Percentiles rank a stretch among this genome's conserved stretches.
Evolutionary conservation across 176 grass and related monocot genomes (phyloP).

Genomic region (Paspalum notatum): DNA sequence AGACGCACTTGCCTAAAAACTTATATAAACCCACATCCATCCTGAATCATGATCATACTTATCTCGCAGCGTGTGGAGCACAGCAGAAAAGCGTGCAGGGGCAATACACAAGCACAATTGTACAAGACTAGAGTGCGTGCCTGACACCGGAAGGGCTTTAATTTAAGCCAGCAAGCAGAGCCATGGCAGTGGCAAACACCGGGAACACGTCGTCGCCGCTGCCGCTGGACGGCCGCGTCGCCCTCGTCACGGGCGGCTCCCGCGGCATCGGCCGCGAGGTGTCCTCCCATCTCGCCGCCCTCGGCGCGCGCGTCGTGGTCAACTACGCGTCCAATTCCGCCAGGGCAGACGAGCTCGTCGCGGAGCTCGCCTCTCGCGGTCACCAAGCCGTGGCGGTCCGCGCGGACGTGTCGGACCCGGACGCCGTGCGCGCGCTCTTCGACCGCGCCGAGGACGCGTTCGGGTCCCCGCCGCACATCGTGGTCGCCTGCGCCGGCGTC

Average conservation of each 20-base stretch:
- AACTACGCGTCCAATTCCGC: constrained; percentile 61
- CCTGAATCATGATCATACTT: too few relatives aligned
- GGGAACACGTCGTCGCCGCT: constrained; percentile 18
- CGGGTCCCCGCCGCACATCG: constrained; percentile 52
- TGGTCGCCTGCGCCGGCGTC: constrained; percentile 65
- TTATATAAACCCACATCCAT: not conserved
- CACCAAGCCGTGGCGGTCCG: constrained; percentile 26
- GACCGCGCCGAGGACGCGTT: constrained; percentile 64
- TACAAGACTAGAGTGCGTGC: not conserved
- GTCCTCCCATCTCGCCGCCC: constrained; percentile 60
- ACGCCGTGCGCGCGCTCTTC: constrained; percentile 62
- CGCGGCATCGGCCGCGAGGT: constrained; percentile 72
- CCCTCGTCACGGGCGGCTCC: constrained; percentile 69
- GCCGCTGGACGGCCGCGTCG: constrained; percentile 61
- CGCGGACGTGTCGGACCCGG: constrained; percentile 59
- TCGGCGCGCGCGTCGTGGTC: constrained; percentile 64
- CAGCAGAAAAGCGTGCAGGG: not conserved
- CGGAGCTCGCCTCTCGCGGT: constrained; percentile 47
- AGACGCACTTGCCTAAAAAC: not conserved
- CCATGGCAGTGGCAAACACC: constrained; percentile 16
- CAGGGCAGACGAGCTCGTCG: constrained; percentile 56
- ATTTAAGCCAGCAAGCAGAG: not conserved
- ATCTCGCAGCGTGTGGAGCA: not conserved
- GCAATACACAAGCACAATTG: not conserved
- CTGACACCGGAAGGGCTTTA: not conserved